Percentiles rank a stretch among this genome's conserved stretches.
Evolutionary conservation across 225 moss, liverwort and hornwort species (phyloP).

Genomic region (Physcomitrellopsis africana): DNA sequence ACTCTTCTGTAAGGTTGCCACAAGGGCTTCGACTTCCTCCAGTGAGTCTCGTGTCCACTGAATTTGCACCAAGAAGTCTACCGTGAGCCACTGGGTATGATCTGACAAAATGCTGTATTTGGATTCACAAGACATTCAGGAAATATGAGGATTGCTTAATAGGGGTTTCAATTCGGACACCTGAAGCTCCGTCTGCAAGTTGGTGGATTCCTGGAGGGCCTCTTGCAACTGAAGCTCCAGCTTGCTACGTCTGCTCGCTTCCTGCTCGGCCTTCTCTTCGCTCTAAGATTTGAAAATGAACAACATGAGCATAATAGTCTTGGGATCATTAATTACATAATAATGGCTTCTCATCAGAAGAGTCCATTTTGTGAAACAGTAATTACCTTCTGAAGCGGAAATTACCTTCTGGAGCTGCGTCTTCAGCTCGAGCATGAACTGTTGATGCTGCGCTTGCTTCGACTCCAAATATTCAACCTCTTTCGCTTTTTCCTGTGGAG

Average conservation of each 20-base stretch:
- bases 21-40: constrained; percentile 49
- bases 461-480: constrained; percentile 50
- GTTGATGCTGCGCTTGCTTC: constrained; percentile 54
- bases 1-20: constrained; percentile 42
- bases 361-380: background rate
- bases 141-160: background rate
- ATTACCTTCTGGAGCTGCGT: constrained; percentile 65
- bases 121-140: background rate
- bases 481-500: constrained; percentile 41
- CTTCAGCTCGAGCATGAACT: constrained; percentile 56
- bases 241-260: constrained; percentile 44
- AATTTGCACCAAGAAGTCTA: constrained; percentile 2
- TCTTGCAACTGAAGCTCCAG: constrained; percentile 67
- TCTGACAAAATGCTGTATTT: background rate
- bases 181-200: constrained; percentile 77
- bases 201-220: constrained; percentile 61
- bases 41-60: constrained; percentile 62
- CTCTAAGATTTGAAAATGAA: constrained; percentile 40
- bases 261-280: constrained; percentile 60
- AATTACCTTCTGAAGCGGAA: constrained; percentile 31
- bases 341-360: background rate
- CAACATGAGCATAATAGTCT: background rate
- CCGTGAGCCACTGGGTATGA: background rate
- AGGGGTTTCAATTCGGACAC: constrained; percentile 24
- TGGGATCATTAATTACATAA: background rate